These are phyloP conservation scores for Globisporangium carolinianum DNA, from an alignment of 352 stramenopile genomes.

Conservation along the genomic window DNA sequence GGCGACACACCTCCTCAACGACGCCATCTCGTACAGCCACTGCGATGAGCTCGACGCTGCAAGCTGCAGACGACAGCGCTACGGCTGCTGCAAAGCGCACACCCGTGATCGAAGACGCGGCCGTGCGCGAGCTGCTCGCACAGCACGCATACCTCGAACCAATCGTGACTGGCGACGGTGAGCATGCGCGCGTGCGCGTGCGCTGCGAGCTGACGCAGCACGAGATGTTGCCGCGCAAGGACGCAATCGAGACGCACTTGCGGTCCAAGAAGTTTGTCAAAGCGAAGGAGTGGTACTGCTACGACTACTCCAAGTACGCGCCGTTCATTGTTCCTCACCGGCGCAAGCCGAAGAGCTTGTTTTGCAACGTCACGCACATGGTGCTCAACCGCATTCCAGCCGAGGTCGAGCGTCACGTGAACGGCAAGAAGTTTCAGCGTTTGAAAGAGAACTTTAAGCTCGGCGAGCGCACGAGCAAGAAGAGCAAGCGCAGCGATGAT, in stretches of 20 bases:
- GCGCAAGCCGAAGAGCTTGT: conserved; percentile 78
- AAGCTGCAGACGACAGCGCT: neutral
- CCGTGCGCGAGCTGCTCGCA: conserved; percentile 34
- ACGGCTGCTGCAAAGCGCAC: neutral
- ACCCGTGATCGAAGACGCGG: conserved; percentile 22
- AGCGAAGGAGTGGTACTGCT: conserved; percentile 82
- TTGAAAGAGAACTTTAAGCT: conserved; percentile 72
- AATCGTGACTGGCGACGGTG: conserved; percentile 35
- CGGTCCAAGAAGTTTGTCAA: conserved; percentile 79
- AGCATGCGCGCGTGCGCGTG: conserved; percentile 44
- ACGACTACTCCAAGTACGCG: conserved; percentile 89
- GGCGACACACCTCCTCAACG: no score
- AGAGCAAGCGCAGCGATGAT: conserved; percentile 8
- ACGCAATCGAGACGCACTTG: conserved; percentile 59
- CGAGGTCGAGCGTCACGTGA: conserved; percentile 87
- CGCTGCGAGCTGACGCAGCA: conserved; percentile 72
- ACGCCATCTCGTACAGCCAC: no score
- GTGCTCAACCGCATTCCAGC: conserved; percentile 86
- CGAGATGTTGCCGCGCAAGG: conserved; percentile 61
- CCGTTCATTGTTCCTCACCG: conserved; percentile 87
- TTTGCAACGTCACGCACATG: conserved; percentile 80
- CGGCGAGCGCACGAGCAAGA: conserved; percentile 9
- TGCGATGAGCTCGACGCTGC: neutral
- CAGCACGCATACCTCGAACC: conserved; percentile 51
- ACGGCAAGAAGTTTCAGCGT: conserved; percentile 81